Evolutionary conservation across 257 asterid species (phyloP).

Genomic region (Solanum verrucosum): DNA sequence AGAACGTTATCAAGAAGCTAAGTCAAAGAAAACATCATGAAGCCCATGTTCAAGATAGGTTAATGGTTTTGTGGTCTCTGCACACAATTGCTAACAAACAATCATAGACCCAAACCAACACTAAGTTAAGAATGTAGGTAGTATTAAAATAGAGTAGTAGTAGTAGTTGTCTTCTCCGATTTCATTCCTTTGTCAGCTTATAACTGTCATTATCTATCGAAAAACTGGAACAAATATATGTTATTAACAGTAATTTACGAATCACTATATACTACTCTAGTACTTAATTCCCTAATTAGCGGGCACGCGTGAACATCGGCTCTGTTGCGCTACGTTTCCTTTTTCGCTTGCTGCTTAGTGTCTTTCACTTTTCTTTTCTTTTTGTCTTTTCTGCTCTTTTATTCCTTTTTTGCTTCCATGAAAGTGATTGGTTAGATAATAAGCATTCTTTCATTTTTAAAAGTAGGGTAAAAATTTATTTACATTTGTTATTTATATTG

Average conservation of each 20-base stretch:
- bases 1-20: neutral
- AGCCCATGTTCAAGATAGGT: constrained; percentile 15
- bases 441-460: too few relatives aligned
- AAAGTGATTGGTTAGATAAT: too few relatives aligned
- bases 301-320: neutral
- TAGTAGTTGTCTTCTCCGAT: neutral
- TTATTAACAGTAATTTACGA: neutral
- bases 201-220: neutral
- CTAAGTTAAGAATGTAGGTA: too few relatives aligned
- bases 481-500: too few relatives aligned
- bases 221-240: neutral
- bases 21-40: constrained; percentile 22
- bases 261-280: neutral
- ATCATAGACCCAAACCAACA: neutral
- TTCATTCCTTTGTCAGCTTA: neutral
- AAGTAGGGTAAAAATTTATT: too few relatives aligned
- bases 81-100: neutral
- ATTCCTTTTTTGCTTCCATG: too few relatives aligned
- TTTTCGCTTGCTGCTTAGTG: neutral
- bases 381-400: too few relatives aligned
- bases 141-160: neutral
- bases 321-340: neutral
- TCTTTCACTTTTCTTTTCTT: too few relatives aligned
- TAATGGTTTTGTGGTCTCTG: neutral
- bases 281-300: neutral